Base-by-base conservation (phyloP, 108 stramenopile genomes). In the Nitzschia putrida region DNA sequence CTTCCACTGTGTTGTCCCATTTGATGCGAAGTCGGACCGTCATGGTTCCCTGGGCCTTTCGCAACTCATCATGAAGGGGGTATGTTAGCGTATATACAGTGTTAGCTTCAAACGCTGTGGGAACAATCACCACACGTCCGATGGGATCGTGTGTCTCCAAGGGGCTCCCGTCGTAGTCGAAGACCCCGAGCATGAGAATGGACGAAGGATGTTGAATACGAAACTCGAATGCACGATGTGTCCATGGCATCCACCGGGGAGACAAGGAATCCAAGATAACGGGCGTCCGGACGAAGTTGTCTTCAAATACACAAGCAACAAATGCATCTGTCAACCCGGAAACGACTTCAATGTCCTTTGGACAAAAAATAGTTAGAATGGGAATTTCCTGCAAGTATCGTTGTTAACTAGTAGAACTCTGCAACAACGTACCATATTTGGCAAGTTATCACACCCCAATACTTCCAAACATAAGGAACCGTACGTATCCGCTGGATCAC, bases 171-270 rank as follows among this genome's bases (percentile, higher is more conserved):
- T 84, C 83, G 55, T 70, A 81, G 45, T 84, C 83, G 64, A 84
- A 84, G 18, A 84, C 72, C 8, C 83, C 83, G 18, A 84, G 47
- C 22, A 71, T 63, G 2, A 84, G 55, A 7, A 80, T 25, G 39
- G 75, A 77, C 12, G 68, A 55, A 8, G 83, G 76, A 68, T 84
- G 83, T 20, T 47, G 50, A 47, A 80, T 59, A 38, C 70, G 61
- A 42, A 84, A 80, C 38, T 56, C 51, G 54, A 84, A 81, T 12
- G 83, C 83, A 29, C 83, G 65, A 10, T 61, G 45, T 21, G 77
- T 56, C 83, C 83, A 84, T 8, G 83, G 83, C 73, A 81, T 74
- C 76, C 76, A 84, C 40, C 77, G 53, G 12, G 83, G 83, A 49
- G 61, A 53, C 21, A 80, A 50, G 2, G 50, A 47, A 38, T 84